A percentile compares a stretch with the other conserved stretches of the same genome.
phyloP scores from a whole-genome alignment of 2,329 filamentous ascomycete species.

The Fusarium keratoplasticum region DNA sequence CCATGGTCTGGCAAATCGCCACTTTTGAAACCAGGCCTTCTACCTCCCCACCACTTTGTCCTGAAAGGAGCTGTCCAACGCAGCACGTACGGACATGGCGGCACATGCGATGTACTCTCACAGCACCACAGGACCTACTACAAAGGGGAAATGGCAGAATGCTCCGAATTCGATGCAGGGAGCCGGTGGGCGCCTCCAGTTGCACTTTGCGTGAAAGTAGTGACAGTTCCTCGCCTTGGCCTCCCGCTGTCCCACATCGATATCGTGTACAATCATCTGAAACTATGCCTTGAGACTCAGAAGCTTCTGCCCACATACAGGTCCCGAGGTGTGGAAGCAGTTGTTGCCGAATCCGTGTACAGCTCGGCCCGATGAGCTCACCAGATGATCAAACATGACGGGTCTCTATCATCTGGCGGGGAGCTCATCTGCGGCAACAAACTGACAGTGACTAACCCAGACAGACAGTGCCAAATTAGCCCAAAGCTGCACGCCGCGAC shows the following conservation, averaged over 20 bases:
- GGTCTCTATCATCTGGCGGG: conserved; percentile 19
- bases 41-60: background rate
- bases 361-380: conserved; percentile 41
- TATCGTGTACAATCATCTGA: conserved; percentile 47
- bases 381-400: conserved; percentile 29
- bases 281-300: conserved; percentile 38
- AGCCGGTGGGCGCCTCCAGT: conserved; percentile 39
- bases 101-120: conserved; percentile 31
- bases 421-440: conserved; percentile 18
- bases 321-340: conserved; percentile 22
- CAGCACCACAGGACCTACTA: conserved; percentile 19
- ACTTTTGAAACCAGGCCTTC: background rate
- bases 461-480: conserved; percentile 23
- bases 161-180: conserved; percentile 45
- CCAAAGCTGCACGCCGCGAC: conserved; percentile 19
- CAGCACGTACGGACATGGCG: conserved; percentile 18
- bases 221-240: conserved; percentile 42
- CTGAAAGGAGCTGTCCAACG: conserved; percentile 21
- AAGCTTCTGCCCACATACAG: conserved; percentile 9
- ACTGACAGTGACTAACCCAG: background rate
- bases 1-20: background rate
- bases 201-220: conserved; percentile 38
- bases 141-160: conserved; percentile 37
- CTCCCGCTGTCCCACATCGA: conserved; percentile 42
- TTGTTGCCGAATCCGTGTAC: conserved; percentile 31